Conservation (phyloP, 2,329 filamentous ascomycete species). For the Berkeleyomyces basicola region DNA sequence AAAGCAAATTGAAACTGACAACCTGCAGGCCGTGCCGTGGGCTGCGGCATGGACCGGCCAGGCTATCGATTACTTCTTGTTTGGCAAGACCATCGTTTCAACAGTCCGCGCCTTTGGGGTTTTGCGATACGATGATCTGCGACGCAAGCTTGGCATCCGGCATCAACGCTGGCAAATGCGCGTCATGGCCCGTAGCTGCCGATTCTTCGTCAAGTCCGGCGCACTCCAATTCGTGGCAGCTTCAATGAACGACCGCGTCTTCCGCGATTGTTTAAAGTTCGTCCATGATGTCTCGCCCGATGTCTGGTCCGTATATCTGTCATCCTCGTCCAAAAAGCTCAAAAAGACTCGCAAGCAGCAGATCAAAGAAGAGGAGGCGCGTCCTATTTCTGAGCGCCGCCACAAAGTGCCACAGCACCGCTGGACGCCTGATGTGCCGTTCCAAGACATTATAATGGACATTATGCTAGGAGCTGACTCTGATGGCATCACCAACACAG, state of each 20-base stretch:
- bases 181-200: conserved; percentile 39
- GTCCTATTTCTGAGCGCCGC: not conserved
- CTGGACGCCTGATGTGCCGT: conserved; percentile 13
- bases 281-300: conserved; percentile 36
- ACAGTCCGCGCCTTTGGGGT: conserved; percentile 41
- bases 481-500: conserved; percentile 22
- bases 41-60: conserved; percentile 38
- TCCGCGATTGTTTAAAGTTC: conserved; percentile 46
- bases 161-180: conserved; percentile 44
- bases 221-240: conserved; percentile 41
- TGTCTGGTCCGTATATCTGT: conserved; percentile 38
- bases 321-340: conserved; percentile 10
- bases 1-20: conserved; percentile 21
- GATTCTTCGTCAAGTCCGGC: conserved; percentile 39
- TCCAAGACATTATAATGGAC: conserved; percentile 20
- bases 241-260: conserved; percentile 35
- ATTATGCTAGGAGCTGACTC: conserved; percentile 20
- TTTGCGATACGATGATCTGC: conserved; percentile 40
- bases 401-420: not conserved
- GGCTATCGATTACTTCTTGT: conserved; percentile 39
- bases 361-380: conserved; percentile 11
- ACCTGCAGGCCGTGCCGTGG: conserved; percentile 40
- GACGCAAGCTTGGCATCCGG: conserved; percentile 38
- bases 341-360: conserved; percentile 13
- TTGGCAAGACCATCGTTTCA: conserved; percentile 40